Evolutionary conservation across 202 grass and related monocot genomes (phyloP).

Genomic region (Carex sylvatica): DNA sequence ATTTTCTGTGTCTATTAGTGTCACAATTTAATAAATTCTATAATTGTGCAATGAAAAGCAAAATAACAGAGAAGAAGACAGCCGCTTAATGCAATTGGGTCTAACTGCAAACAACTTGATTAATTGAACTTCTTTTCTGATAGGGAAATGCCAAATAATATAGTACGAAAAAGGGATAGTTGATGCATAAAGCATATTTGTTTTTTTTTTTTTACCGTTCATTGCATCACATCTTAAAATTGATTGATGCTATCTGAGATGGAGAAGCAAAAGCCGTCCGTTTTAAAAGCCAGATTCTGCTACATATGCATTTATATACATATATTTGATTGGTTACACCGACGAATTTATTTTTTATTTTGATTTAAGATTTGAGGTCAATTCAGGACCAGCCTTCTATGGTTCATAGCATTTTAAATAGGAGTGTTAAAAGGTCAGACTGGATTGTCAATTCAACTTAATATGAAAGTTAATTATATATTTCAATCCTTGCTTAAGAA

Average conservation of each 20-base stretch:
- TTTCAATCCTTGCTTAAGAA: no score
- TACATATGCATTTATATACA: not conserved
- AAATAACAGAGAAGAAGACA: not conserved
- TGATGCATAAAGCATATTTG: not conserved
- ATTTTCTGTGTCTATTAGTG: not conserved
- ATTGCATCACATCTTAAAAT: not conserved
- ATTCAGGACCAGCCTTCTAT: no score
- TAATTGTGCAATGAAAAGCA: not conserved
- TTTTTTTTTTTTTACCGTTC: not conserved
- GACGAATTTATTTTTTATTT: not conserved
- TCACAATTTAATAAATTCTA: not conserved
- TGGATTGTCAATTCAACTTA: no score
- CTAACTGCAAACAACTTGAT: not conserved
- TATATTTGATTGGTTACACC: not conserved
- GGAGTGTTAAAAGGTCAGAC: no score
- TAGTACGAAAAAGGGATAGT: not conserved
- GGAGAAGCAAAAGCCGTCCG: not conserved
- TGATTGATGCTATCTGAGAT: not conserved
- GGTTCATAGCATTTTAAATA: no score
- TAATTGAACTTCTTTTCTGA: slow-evolving; percentile 4
- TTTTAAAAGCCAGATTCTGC: not conserved
- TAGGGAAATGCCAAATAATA: not conserved
- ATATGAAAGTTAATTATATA: no score
- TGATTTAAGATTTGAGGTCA: not conserved
- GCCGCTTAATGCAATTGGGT: not conserved